phyloP scores from a whole-genome alignment of 495 filamentous ascomycete species.

The Daldinia childiae region DNA sequence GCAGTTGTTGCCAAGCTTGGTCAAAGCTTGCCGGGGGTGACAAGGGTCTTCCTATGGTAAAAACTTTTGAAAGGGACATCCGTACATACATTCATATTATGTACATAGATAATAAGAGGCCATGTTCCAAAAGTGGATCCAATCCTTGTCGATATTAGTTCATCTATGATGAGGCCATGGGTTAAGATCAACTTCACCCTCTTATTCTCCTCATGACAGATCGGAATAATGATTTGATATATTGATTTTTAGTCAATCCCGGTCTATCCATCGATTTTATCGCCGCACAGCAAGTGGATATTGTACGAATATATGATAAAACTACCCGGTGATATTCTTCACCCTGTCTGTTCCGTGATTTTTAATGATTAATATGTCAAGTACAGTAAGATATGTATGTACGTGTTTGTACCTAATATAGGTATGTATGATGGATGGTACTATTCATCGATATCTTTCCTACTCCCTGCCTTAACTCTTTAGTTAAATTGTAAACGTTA shows the following conservation, averaged over 20 bases:
- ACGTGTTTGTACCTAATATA: background rate
- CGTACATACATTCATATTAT: too few species aligned
- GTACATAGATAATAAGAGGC: background rate
- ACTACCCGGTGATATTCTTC: slow-evolving; percentile 16
- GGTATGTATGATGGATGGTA: slow-evolving; percentile 7
- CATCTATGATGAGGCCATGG: slow-evolving; percentile 7
- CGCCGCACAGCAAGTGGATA: background rate
- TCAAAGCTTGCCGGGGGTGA: too few species aligned
- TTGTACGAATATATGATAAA: background rate
- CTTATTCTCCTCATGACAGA: slow-evolving; percentile 20
- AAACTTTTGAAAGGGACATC: too few species aligned
- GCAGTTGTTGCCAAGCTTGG: too few species aligned
- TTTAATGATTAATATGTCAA: slow-evolving; percentile 1
- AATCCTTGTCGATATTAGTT: slow-evolving; percentile 14
- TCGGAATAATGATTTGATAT: slow-evolving; percentile 25
- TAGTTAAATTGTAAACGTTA: background rate
- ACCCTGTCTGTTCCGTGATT: slow-evolving; percentile 16
- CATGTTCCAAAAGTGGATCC: background rate
- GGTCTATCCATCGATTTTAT: background rate
- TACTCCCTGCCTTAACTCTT: background rate
- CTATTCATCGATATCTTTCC: background rate
- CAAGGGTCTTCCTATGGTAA: too few species aligned
- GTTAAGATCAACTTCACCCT: slow-evolving; percentile 16
- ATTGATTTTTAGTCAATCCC: slow-evolving; percentile 6
- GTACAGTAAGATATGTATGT: slow-evolving; percentile 34